These are phyloP conservation scores for Podospora tetraspora DNA, from an alignment of 495 filamentous ascomycete genomes.

Conservation along the genomic window DNA sequence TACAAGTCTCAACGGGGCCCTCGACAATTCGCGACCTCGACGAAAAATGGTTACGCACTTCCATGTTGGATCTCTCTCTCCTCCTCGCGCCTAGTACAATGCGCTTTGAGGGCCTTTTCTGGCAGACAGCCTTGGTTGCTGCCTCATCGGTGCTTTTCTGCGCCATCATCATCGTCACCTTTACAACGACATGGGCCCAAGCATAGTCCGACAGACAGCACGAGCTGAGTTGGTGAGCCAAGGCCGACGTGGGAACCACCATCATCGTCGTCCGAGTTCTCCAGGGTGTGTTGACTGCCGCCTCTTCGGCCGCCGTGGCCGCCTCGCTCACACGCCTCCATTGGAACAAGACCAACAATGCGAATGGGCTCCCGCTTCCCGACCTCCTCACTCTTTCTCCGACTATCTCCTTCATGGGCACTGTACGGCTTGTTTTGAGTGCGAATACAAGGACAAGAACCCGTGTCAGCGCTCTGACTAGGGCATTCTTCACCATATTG, in stretches of 20 bases:
- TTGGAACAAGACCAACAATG: neutral
- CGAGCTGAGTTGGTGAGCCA: constrained; percentile 1
- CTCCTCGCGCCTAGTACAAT: neutral
- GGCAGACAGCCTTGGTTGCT: constrained; percentile 1
- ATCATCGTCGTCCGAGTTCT: constrained; percentile 7
- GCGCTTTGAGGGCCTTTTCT: neutral
- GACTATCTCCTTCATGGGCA: neutral
- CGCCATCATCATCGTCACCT: neutral
- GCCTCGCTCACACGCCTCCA: constrained; percentile 2
- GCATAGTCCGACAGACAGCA: neutral
- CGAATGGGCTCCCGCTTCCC: neutral
- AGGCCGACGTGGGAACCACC: neutral
- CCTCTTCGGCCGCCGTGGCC: neutral
- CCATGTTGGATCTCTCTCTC: neutral
- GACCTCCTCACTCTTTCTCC: neutral
- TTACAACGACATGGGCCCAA: constrained; percentile 7
- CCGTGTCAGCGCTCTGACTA: neutral
- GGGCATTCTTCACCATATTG: neutral
- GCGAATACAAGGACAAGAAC: neutral
- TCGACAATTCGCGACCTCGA: too few relatives aligned
- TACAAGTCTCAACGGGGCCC: too few relatives aligned
- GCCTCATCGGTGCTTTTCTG: neutral
- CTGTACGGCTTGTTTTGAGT: neutral
- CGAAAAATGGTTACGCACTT: too few relatives aligned
- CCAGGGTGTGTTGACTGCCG: neutral